Evolutionary conservation across 2,329 filamentous ascomycete species (phyloP).

Genomic region (Mycogone perniciosa): DNA sequence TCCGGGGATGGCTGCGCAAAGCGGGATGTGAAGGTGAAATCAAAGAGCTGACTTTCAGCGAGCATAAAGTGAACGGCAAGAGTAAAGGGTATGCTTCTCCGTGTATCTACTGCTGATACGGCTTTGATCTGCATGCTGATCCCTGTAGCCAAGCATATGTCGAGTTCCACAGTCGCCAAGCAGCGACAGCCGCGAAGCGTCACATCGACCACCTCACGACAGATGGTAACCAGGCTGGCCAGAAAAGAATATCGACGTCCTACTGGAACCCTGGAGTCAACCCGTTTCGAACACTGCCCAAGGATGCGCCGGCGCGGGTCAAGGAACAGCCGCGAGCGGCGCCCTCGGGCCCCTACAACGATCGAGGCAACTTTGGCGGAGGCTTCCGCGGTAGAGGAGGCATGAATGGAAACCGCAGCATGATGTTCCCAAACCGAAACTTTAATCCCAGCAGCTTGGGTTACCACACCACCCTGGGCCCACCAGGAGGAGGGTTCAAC

Average conservation of each 20-base stretch:
- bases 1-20: conserved; percentile 77
- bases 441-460: conserved; percentile 32
- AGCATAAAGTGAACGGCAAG: conserved; percentile 98
- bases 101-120: neutral
- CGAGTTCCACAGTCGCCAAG: conserved; percentile 76
- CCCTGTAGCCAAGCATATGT: conserved; percentile 64
- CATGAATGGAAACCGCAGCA: conserved; percentile 37
- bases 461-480: neutral
- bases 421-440: conserved; percentile 43
- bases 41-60: conserved; percentile 91
- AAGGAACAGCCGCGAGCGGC: conserved; percentile 57
- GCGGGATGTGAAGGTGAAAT: conserved; percentile 79
- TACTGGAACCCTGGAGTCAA: conserved; percentile 75
- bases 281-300: conserved; percentile 84
- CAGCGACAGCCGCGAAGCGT: conserved; percentile 78
- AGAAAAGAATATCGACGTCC: conserved; percentile 65
- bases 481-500: conserved; percentile 35
- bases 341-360: conserved; percentile 43
- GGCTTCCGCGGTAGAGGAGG: conserved; percentile 48
- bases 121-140: conserved; percentile 7
- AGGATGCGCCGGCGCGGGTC: conserved; percentile 64
- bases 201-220: conserved; percentile 61
- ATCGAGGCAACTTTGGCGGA: conserved; percentile 44
- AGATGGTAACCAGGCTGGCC: conserved; percentile 46
- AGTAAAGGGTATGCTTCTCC: conserved; percentile 73